Evolutionary conservation across 495 filamentous ascomycete genomes (phyloP).

Genomic region (Penicillium soppii): DNA sequence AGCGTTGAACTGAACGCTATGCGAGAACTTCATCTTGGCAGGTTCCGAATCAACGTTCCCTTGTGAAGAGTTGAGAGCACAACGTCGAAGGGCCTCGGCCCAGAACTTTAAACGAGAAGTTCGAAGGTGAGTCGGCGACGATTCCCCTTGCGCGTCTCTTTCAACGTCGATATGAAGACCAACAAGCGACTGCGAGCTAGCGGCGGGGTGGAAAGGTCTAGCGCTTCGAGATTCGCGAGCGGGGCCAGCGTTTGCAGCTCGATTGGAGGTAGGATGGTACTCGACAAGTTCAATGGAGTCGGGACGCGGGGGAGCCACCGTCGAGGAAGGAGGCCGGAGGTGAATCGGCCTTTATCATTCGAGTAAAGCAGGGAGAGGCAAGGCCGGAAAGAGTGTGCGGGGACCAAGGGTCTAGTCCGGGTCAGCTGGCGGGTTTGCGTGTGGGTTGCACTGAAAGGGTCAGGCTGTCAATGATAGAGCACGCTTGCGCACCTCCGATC

Average conservation of each 20-base stretch:
- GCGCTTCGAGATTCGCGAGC: conserved; percentile 1
- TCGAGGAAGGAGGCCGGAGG: conserved; percentile 22
- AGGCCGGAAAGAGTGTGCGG: conserved; percentile 15
- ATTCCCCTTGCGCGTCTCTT: conserved; percentile 16
- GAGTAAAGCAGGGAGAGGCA: conserved; percentile 9
- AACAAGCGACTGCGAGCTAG: conserved; percentile 14
- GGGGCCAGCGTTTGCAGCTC: conserved; percentile 3
- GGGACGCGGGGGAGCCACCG: conserved; percentile 25
- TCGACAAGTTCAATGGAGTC: conserved; percentile 41
- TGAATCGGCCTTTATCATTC: conserved; percentile 16
- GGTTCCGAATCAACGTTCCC: conserved; percentile 26
- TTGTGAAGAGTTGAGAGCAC: conserved; percentile 21
- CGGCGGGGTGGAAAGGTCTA: conserved; percentile 9
- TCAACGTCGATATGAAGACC: conserved; percentile 2
- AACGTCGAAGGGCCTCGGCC: conserved; percentile 38
- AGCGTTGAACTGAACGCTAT: conserved; percentile 98
- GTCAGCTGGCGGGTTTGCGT: conserved; percentile 23
- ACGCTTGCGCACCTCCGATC: background rate
- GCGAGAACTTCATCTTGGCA: conserved; percentile 98
- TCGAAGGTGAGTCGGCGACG: conserved; percentile 12
- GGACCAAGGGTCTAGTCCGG: conserved; percentile 17
- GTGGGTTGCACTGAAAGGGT: conserved; percentile 25
- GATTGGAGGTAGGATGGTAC: conserved; percentile 25
- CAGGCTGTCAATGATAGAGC: conserved; percentile 12
- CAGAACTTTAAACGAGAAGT: conserved; percentile 36